Conservation (phyloP, 1,284 basidiomycete genomes). For the Leccinum colubrinum region DNA sequence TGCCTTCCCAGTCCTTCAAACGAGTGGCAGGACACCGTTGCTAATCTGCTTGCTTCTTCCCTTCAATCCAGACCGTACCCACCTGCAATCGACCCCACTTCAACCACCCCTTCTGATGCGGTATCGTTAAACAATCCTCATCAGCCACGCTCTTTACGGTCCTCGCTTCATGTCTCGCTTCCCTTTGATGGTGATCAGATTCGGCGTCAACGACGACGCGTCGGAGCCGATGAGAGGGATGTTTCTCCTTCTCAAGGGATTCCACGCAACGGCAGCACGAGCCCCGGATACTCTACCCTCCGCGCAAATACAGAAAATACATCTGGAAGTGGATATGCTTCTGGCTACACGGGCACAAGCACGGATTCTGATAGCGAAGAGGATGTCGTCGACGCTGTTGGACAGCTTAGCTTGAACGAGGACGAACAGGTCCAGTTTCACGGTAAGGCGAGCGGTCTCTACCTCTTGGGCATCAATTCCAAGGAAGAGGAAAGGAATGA, state of each 20-base stretch:
- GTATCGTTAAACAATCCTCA: slow-evolving; percentile 19
- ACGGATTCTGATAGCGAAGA: slow-evolving; percentile 43
- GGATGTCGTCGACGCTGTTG: slow-evolving; percentile 69
- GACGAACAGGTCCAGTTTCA: slow-evolving; percentile 79
- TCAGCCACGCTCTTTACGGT: neutral
- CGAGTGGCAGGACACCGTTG: slow-evolving; percentile 75
- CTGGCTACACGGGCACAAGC: slow-evolving; percentile 29
- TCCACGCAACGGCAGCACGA: slow-evolving; percentile 15
- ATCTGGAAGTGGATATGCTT: slow-evolving; percentile 22
- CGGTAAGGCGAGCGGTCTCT: slow-evolving; percentile 77
- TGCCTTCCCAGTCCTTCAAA: slow-evolving; percentile 58
- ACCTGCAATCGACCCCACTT: slow-evolving; percentile 1
- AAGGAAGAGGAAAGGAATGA: slow-evolving; percentile 64
- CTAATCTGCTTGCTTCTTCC: slow-evolving; percentile 38
- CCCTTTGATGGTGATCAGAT: slow-evolving; percentile 20
- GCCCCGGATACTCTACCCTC: slow-evolving; percentile 18
- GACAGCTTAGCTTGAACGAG: slow-evolving; percentile 83
- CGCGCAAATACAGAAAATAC: slow-evolving; percentile 1
- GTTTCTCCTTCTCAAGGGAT: slow-evolving; percentile 7
- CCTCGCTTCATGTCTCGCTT: slow-evolving; percentile 16
- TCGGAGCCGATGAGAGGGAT: slow-evolving; percentile 4
- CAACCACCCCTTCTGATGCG: slow-evolving; percentile 6
- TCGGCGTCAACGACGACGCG: slow-evolving; percentile 25
- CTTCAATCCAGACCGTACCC: slow-evolving; percentile 10
- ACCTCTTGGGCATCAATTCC: slow-evolving; percentile 66